These are phyloP conservation scores for Conidiobolus incongruus DNA, from an alignment of 371 early-diverging fungal genomes.

Conservation along the genomic window DNA sequence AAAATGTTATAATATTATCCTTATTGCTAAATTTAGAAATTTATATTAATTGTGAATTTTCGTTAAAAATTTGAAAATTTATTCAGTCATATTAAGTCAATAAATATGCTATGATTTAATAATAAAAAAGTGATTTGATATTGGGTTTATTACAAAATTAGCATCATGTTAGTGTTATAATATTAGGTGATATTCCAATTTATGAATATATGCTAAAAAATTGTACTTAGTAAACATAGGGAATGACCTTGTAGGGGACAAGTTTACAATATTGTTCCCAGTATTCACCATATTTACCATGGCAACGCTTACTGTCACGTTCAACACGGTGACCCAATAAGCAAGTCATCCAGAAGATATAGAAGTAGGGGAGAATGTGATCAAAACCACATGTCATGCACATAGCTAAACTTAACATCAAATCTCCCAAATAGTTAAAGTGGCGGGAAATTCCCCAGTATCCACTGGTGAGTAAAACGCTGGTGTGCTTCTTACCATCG, in stretches of 20 bases:
- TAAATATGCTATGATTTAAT: too few species aligned
- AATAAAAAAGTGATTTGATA: too few species aligned
- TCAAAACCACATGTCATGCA: slow-evolving; percentile 36
- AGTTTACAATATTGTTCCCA: slow-evolving; percentile 33
- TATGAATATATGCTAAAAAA: too few species aligned
- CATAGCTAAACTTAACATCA: slow-evolving; percentile 35
- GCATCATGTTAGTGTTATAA: too few species aligned
- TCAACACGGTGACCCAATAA: slow-evolving; percentile 32
- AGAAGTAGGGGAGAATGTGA: slow-evolving; percentile 41
- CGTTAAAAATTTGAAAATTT: too few species aligned
- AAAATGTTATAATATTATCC: too few species aligned
- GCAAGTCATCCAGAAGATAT: slow-evolving; percentile 46
- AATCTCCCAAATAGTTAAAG: slow-evolving; percentile 62
- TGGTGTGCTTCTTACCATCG: slow-evolving; percentile 40
- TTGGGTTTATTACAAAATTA: too few species aligned
- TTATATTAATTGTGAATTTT: too few species aligned
- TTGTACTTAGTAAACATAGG: slow-evolving; percentile 5
- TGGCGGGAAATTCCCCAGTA: slow-evolving; percentile 58
- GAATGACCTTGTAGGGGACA: slow-evolving; percentile 5
- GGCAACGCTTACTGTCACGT: slow-evolving; percentile 36
- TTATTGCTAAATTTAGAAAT: too few species aligned
- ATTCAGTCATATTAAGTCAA: too few species aligned
- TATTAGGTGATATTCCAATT: too few species aligned
- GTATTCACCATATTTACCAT: slow-evolving; percentile 49
- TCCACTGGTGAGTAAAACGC: slow-evolving; percentile 39